These are phyloP conservation scores for Amauroascus niger DNA, from an alignment of 2,329 filamentous ascomycete species.

Conservation along the genomic window DNA sequence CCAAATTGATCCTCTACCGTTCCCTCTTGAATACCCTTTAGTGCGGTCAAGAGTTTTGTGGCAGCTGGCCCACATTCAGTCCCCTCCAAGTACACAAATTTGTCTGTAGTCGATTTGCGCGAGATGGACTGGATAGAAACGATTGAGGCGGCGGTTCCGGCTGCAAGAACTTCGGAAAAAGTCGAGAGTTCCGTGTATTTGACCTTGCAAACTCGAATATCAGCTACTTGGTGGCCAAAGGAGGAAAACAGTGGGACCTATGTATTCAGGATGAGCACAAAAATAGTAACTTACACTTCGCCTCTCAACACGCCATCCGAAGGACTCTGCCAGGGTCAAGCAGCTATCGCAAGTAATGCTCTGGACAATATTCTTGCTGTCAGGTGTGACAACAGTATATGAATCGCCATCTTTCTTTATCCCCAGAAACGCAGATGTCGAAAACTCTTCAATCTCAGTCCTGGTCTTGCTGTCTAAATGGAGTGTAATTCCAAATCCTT, in stretches of 20 bases:
- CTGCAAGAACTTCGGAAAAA: constrained; percentile 24
- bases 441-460: constrained; percentile 31
- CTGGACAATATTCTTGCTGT: constrained; percentile 24
- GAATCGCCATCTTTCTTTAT: constrained; percentile 20
- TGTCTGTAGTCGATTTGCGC: constrained; percentile 15
- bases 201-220: constrained; percentile 11
- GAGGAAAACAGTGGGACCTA: background rate
- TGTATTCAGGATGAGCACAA: background rate
- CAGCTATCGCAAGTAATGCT: constrained; percentile 26
- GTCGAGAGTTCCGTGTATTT: constrained; percentile 19
- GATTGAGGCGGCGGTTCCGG: constrained; percentile 22
- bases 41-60: no score
- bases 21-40: no score
- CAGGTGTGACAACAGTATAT: constrained; percentile 24
- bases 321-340: constrained; percentile 21
- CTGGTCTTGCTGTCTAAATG: constrained; percentile 28
- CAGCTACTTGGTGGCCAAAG: background rate
- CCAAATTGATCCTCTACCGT: no score
- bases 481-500: constrained; percentile 28
- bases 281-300: constrained; percentile 18
- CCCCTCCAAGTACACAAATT: background rate
- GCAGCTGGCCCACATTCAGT: no score
- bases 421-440: constrained; percentile 28
- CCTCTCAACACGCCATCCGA: constrained; percentile 29
- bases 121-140: constrained; percentile 24